phyloP scores from a whole-genome alignment of 73 alveolate genomes.

The Tetrahymena borealis region DNA sequence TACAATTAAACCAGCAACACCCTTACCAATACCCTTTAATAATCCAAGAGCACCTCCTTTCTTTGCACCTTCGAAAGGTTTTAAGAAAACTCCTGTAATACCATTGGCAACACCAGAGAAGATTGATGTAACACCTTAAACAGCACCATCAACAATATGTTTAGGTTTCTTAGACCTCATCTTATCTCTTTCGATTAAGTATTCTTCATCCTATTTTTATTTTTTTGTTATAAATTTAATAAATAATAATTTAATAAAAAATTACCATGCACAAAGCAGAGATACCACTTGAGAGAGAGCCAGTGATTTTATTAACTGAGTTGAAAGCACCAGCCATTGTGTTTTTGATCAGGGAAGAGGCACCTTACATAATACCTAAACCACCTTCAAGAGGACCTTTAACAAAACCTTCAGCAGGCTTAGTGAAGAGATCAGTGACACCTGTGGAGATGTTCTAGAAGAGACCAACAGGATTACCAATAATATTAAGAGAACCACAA shows the following conservation, averaged over 20 bases:
- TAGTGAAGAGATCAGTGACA: conserved; percentile 83
- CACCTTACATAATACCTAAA: conserved; percentile 83
- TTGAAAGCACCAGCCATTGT: conserved; percentile 93
- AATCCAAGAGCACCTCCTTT: conserved; percentile 82
- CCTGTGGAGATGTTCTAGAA: conserved; percentile 90
- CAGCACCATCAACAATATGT: conserved; percentile 84
- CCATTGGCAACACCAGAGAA: conserved; percentile 74
- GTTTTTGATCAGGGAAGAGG: conserved; percentile 81
- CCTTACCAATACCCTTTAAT: conserved; percentile 87
- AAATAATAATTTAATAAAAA: background rate
- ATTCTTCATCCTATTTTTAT: conserved; percentile 71
- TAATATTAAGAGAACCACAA: conserved; percentile 73
- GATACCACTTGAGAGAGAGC: conserved; percentile 81
- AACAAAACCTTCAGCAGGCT: conserved; percentile 85
- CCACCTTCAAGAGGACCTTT: conserved; percentile 89
- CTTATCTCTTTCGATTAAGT: conserved; percentile 75
- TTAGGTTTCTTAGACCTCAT: conserved; percentile 84
- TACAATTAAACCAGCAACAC: conserved; percentile 90
- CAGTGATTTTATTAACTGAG: conserved; percentile 80
- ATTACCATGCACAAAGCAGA: conserved; percentile 60
- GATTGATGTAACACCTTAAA: conserved; percentile 72
- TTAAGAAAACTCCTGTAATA: conserved; percentile 84
- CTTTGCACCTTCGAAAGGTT: conserved; percentile 87
- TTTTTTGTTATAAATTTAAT: background rate
- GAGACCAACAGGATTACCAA: conserved; percentile 93